Percentiles rank a stretch among this genome's conserved stretches.
Conservation (phyloP, 495 filamentous ascomycete species). For the Cenococcum geophilum region DNA sequence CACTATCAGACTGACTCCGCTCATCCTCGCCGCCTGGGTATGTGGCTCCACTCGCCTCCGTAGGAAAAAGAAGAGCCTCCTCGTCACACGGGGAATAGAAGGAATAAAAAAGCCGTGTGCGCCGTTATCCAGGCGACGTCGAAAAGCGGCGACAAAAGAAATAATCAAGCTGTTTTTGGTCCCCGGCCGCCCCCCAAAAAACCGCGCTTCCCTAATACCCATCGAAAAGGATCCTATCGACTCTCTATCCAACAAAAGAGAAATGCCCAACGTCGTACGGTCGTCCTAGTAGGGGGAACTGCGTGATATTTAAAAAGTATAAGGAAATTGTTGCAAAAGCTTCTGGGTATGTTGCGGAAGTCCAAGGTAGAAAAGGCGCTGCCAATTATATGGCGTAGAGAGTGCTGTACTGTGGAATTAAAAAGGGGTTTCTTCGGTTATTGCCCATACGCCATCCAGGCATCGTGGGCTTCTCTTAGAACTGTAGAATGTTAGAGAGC, state of each 20-base stretch:
- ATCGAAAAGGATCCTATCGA: background rate
- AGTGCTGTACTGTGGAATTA: background rate
- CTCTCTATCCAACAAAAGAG: constrained; percentile 7
- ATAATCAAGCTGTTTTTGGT: background rate
- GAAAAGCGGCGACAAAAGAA: background rate
- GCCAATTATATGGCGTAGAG: constrained; percentile 2
- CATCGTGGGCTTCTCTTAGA: constrained; percentile 30
- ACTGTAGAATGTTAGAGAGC: constrained; percentile 19
- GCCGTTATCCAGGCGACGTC: background rate
- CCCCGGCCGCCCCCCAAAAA: background rate
- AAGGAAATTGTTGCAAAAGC: background rate
- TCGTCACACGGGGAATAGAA: background rate
- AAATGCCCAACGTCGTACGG: constrained; percentile 7
- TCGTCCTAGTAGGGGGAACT: background rate
- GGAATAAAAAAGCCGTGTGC: background rate
- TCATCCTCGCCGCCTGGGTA: background rate
- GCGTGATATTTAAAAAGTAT: background rate
- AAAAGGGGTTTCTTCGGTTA: background rate
- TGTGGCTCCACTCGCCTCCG: background rate
- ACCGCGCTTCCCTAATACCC: background rate
- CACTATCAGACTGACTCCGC: background rate
- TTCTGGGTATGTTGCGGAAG: constrained; percentile 1
- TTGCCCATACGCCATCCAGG: constrained; percentile 30
- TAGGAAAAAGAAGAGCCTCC: background rate
- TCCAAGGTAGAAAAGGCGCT: constrained; percentile 4